Conservation (phyloP, 208 protist genomes). For the Naegleria gruberi region DNA sequence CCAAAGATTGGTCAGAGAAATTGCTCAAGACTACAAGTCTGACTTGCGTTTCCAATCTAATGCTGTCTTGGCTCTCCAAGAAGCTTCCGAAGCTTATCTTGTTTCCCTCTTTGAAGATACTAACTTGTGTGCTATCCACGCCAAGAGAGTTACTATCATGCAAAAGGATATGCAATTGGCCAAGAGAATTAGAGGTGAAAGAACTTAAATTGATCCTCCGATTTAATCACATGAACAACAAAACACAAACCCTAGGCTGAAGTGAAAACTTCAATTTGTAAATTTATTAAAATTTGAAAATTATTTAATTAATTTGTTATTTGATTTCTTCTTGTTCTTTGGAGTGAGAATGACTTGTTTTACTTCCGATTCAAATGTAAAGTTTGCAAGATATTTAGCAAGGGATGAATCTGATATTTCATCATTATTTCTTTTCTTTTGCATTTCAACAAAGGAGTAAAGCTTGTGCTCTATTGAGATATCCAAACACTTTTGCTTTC, state of each 20-base stretch:
- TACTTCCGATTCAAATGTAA: neutral
- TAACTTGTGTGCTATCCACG: constrained; percentile 72
- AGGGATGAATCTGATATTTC: neutral
- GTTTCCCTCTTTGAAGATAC: constrained; percentile 79
- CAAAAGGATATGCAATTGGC: constrained; percentile 55
- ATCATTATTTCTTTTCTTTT: neutral
- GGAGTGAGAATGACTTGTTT: no score
- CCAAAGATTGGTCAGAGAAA: constrained; percentile 97
- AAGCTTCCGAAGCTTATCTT: constrained; percentile 77
- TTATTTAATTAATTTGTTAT: no score
- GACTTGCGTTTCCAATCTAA: constrained; percentile 72
- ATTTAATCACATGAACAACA: no score
- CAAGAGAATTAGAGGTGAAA: constrained; percentile 24
- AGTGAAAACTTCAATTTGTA: no score
- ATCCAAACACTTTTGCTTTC: neutral
- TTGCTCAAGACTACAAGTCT: constrained; percentile 84
- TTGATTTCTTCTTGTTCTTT: no score
- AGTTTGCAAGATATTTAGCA: neutral
- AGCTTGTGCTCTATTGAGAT: neutral
- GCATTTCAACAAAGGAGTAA: neutral
- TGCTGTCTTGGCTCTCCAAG: constrained; percentile 70
- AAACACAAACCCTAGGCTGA: no score
- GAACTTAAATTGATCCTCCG: constrained; percentile 9
- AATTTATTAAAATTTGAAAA: no score
- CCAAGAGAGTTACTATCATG: constrained; percentile 70